These are phyloP conservation scores for Neophaeococcomyces aloes DNA, from an alignment of 2,329 filamentous ascomycete species.

Conservation along the genomic window DNA sequence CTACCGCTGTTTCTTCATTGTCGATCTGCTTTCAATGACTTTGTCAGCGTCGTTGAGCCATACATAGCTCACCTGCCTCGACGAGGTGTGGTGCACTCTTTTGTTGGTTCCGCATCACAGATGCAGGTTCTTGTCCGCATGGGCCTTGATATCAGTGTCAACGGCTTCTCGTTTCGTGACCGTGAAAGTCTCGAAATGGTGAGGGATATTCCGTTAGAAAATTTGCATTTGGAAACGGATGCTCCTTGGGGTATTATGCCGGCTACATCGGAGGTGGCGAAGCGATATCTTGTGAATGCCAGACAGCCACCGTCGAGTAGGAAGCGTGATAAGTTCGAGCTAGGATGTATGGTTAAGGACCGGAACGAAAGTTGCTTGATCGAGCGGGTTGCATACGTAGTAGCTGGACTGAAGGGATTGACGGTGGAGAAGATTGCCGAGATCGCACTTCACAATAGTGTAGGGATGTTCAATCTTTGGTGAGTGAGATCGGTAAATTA, in stretches of 20 bases:
- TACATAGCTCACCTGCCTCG: slow-evolving; percentile 31
- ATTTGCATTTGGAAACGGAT: slow-evolving; percentile 40
- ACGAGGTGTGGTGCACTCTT: slow-evolving; percentile 8
- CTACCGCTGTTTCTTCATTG: slow-evolving; percentile 28
- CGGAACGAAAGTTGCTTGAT: slow-evolving; percentile 42
- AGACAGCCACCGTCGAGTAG: slow-evolving; percentile 31
- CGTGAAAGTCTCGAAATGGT: slow-evolving; percentile 35
- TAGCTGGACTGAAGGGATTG: slow-evolving; percentile 39
- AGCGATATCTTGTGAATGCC: slow-evolving; percentile 33
- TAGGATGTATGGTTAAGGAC: slow-evolving; percentile 37
- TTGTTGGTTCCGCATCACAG: slow-evolving; percentile 23
- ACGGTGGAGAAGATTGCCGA: slow-evolving; percentile 34
- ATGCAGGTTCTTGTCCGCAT: slow-evolving; percentile 31
- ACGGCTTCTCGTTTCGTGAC: slow-evolving; percentile 39
- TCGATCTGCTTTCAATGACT: slow-evolving; percentile 35
- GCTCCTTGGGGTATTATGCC: slow-evolving; percentile 40
- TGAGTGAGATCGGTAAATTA: too few species aligned
- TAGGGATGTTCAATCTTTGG: slow-evolving; percentile 29
- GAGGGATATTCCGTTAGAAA: slow-evolving; percentile 30
- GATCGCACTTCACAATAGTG: slow-evolving; percentile 31
- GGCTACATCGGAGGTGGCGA: slow-evolving; percentile 29
- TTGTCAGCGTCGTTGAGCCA: slow-evolving; percentile 31
- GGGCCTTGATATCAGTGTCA: slow-evolving; percentile 39
- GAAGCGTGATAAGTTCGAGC: slow-evolving; percentile 42
- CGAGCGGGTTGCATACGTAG: slow-evolving; percentile 37